phyloP scores from a whole-genome alignment of 2,329 filamentous ascomycete genomes.

The Claviceps humidiphila region DNA sequence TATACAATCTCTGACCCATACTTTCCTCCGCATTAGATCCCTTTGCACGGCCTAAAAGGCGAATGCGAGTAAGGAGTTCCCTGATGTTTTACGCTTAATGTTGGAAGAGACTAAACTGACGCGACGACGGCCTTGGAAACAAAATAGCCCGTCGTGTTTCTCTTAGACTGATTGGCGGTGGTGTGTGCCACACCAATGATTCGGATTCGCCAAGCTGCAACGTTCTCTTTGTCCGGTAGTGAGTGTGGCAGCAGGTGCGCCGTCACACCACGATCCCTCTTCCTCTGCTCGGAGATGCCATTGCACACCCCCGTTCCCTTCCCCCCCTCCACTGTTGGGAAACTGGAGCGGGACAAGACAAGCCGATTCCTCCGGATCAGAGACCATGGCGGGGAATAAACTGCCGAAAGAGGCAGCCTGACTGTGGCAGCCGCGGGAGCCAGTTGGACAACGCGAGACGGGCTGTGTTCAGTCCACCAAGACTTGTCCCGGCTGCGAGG shows the following conservation, averaged over 20 bases:
- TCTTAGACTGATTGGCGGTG: background rate
- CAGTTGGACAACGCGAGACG: background rate
- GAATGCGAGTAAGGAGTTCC: background rate
- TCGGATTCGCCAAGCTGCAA: slow-evolving; percentile 3
- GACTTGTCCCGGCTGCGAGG: background rate
- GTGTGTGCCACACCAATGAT: background rate
- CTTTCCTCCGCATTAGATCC: background rate
- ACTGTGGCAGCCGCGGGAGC: background rate
- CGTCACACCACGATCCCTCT: background rate
- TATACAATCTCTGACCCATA: background rate
- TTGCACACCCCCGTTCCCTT: background rate
- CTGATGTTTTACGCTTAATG: background rate
- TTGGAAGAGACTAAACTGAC: background rate
- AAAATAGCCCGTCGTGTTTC: background rate
- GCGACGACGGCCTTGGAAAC: background rate
- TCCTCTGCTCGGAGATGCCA: background rate
- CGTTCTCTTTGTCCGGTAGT: background rate
- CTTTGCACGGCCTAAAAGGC: background rate
- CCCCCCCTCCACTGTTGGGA: background rate
- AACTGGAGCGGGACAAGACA: background rate
- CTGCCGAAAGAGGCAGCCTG: slow-evolving; percentile 1
- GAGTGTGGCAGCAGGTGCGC: background rate
- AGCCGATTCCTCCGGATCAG: background rate
- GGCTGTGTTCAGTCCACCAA: too few species aligned
- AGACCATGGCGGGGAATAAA: background rate